A percentile compares a stretch with the other conserved stretches of the same genome.
Evolutionary conservation across 2,329 filamentous ascomycete species (phyloP).

Genomic region (Colletotrichum godetiae): DNA sequence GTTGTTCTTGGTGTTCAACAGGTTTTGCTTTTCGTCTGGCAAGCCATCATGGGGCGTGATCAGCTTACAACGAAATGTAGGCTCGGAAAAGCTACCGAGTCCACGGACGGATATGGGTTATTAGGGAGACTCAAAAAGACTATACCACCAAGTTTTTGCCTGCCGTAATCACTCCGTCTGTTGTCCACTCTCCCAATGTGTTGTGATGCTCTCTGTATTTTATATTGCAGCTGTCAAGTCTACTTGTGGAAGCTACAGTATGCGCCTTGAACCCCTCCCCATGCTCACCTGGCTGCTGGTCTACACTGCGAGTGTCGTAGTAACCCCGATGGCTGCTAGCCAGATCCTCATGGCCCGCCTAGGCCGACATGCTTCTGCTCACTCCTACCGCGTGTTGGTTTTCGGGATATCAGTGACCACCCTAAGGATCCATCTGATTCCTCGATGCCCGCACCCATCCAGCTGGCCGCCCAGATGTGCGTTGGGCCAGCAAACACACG

Average conservation of each 20-base stretch:
- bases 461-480: conserved; percentile 30
- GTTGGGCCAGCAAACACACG: conserved; percentile 34
- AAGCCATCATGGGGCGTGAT: conserved; percentile 25
- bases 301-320: neutral
- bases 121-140: conserved; percentile 36
- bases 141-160: conserved; percentile 37
- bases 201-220: neutral
- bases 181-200: neutral
- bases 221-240: neutral
- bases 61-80: conserved; percentile 26
- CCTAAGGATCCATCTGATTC: conserved; percentile 1
- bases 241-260: neutral
- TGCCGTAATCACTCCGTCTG: conserved; percentile 3
- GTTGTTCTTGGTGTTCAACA: conserved; percentile 37
- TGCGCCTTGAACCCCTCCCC: neutral
- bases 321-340: neutral
- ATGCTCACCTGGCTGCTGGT: neutral
- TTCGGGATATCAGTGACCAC: conserved; percentile 24
- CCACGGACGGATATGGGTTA: conserved; percentile 34
- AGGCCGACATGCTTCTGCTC: neutral
- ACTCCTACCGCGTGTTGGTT: conserved; percentile 10
- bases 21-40: conserved; percentile 34
- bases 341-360: neutral
- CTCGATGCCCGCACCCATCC: conserved; percentile 1
- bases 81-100: conserved; percentile 27